phyloP scores from a whole-genome alignment of 176 grass and related monocot genomes.

The Eragrostis nindensis region DNA sequence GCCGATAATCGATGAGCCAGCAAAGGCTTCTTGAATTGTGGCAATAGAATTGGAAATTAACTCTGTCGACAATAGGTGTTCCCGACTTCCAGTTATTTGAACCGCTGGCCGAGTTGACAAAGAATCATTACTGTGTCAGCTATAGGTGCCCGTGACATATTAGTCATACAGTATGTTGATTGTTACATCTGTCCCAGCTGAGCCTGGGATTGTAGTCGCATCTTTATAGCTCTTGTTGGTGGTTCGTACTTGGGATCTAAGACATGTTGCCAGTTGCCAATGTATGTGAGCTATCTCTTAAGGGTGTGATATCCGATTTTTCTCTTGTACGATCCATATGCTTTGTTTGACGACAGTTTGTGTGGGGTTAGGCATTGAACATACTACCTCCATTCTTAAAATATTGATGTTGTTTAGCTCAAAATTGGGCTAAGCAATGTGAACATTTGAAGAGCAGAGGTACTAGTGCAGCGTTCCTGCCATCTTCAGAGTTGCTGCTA shows the following conservation, averaged over 20 bases:
- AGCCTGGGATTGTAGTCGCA: background rate
- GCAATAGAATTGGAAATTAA: conserved; percentile 12
- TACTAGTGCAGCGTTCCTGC: background rate
- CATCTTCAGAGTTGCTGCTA: background rate
- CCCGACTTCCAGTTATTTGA: background rate
- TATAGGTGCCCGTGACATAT: too few species aligned
- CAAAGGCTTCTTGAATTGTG: conserved; percentile 50
- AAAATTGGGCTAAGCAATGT: too few species aligned
- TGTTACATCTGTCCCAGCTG: conserved; percentile 28
- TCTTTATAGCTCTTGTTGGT: background rate
- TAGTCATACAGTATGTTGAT: conserved; percentile 28
- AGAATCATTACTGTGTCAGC: conserved; percentile 37
- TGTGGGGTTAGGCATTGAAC: too few species aligned
- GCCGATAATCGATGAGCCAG: conserved; percentile 58
- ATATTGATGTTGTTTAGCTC: too few species aligned
- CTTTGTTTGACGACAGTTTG: too few species aligned
- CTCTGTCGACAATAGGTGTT: conserved; percentile 26
- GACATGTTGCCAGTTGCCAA: background rate
- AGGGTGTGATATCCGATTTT: too few species aligned
- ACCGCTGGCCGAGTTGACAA: conserved; percentile 3
- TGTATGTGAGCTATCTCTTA: background rate
- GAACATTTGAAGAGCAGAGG: too few species aligned
- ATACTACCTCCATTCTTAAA: too few species aligned
- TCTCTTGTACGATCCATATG: too few species aligned
- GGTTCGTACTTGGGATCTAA: background rate